phyloP scores from a whole-genome alignment of 345 rosid species.

The Eucalyptus sp. region DNA sequence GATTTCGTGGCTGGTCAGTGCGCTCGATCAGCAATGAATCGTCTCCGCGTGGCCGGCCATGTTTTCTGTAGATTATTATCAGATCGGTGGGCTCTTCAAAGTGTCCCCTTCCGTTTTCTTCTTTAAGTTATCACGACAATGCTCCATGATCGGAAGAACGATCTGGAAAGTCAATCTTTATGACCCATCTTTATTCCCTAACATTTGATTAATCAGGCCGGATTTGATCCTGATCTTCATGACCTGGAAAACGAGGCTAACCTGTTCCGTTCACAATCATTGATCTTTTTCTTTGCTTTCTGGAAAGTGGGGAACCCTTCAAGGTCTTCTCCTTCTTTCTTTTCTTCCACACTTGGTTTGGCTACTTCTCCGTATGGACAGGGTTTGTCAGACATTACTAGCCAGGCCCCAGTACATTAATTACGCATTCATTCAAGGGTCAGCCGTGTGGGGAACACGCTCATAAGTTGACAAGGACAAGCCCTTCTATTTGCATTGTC shows the following conservation, averaged over 20 bases:
- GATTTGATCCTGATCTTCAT: background rate
- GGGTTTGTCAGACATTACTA: background rate
- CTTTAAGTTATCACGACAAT: background rate
- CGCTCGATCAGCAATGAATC: background rate
- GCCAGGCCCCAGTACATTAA: background rate
- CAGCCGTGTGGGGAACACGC: background rate
- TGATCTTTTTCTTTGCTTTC: background rate
- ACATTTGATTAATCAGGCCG: background rate
- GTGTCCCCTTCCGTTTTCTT: background rate
- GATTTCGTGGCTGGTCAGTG: background rate
- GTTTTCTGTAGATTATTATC: background rate
- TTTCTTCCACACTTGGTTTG: background rate
- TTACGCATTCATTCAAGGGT: background rate
- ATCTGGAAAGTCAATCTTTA: background rate
- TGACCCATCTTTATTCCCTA: background rate
- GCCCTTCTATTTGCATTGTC: background rate
- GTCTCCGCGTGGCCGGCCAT: background rate
- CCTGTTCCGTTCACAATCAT: background rate
- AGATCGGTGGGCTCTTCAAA: background rate
- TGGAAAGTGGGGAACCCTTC: background rate
- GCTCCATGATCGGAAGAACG: background rate
- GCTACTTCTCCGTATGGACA: background rate
- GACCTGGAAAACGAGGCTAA: background rate
- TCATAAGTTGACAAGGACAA: background rate
- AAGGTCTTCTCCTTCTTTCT: background rate